phyloP scores from a whole-genome alignment of 139 green algal species.

The Astrephomene gubernaculifera region DNA sequence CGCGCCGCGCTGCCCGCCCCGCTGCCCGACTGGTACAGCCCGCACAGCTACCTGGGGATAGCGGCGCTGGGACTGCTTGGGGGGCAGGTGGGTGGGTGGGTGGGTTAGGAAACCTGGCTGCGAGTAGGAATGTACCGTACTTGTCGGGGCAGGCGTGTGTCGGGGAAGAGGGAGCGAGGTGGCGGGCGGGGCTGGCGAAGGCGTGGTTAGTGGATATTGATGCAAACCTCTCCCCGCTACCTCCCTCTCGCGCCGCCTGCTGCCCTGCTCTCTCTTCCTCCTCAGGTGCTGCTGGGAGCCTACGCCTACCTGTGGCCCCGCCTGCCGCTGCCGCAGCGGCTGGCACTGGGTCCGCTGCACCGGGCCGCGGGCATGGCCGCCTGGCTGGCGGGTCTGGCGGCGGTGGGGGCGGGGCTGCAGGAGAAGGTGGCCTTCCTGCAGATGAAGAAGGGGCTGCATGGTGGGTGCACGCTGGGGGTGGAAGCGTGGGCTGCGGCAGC shows the following conservation, averaged over 20 bases:
- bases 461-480: background rate
- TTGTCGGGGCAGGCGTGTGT: no score
- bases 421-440: conserved; percentile 60
- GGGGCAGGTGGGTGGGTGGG: conserved; percentile 53
- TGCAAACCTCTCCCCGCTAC: background rate
- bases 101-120: background rate
- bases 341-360: conserved; percentile 55
- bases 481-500: background rate
- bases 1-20: conserved; percentile 67
- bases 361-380: conserved; percentile 39
- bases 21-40: conserved; percentile 77
- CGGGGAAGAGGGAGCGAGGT: no score
- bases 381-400: conserved; percentile 54
- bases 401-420: conserved; percentile 54
- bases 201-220: no score
- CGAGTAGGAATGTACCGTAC: no score
- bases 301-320: conserved; percentile 49
- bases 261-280: background rate
- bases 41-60: conserved; percentile 71
- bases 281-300: conserved; percentile 34
- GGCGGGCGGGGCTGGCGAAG: no score
- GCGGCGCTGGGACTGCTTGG: conserved; percentile 47
- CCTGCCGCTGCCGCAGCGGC: conserved; percentile 4
- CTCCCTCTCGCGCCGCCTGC: background rate
- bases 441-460: conserved; percentile 11